Evolutionary conservation across 495 filamentous ascomycete species (phyloP).

Genomic region (Lepraria neglecta): DNA sequence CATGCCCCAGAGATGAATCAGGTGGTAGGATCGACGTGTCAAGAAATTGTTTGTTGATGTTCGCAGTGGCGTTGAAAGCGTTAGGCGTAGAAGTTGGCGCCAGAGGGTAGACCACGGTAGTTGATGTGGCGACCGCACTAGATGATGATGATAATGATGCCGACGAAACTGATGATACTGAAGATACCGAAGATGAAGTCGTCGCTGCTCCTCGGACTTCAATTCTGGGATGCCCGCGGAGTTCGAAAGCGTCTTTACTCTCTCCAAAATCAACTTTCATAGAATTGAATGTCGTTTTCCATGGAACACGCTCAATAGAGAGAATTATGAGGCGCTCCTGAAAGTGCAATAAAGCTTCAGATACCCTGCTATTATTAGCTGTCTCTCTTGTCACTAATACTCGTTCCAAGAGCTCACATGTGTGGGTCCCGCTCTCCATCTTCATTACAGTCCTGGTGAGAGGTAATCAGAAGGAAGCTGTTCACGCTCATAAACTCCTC

Average conservation of each 20-base stretch:
- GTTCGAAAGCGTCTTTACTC: slow-evolving; percentile 11
- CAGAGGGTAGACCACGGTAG: slow-evolving; percentile 6
- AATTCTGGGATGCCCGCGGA: slow-evolving; percentile 12
- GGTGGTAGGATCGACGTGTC: slow-evolving; percentile 25
- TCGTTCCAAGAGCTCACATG: slow-evolving; percentile 22
- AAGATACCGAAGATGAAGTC: neutral
- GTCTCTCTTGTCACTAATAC: neutral
- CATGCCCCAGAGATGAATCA: slow-evolving; percentile 5
- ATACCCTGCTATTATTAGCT: slow-evolving; percentile 18
- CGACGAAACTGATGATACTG: too few relatives aligned
- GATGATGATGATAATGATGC: neutral
- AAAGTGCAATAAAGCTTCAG: neutral
- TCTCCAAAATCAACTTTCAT: slow-evolving; percentile 27
- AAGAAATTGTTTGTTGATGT: slow-evolving; percentile 17
- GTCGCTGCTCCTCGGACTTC: slow-evolving; percentile 16
- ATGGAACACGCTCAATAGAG: slow-evolving; percentile 15
- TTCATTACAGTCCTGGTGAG: slow-evolving; percentile 31
- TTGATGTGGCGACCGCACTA: slow-evolving; percentile 3
- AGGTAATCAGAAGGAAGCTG: slow-evolving; percentile 30
- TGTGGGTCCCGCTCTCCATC: slow-evolving; percentile 30
- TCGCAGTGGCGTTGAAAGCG: slow-evolving; percentile 9
- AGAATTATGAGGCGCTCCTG: slow-evolving; percentile 15
- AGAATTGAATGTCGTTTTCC: slow-evolving; percentile 23
- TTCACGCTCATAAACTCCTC: neutral
- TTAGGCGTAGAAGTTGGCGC: slow-evolving; percentile 19